Evolutionary conservation across 2,329 filamentous ascomycete species (phyloP), one percentile per base, ranked within the genome.

Genomic region (Fusarium agapanthi): DNA sequence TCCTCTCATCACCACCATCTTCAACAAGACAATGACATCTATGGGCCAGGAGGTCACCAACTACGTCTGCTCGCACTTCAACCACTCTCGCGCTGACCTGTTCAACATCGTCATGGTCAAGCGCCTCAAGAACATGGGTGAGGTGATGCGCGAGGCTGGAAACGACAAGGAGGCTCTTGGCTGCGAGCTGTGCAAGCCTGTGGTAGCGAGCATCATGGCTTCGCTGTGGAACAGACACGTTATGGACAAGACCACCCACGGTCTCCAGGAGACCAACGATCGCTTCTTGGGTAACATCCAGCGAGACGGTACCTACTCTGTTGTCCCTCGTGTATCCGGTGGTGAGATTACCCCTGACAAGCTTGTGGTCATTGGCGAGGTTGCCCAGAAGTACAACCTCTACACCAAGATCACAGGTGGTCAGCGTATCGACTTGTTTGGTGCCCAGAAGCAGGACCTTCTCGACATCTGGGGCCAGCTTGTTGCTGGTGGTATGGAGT

Each of bases 401-500:
- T 97, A 97, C 83, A 94, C 91, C 78, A 97, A 97, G 83, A 97
- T 97, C 79, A 97, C 95, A 0, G 95, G 95, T 61, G 95, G 93
- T 3, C 95, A 97, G 82, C 90, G 95, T 62, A 97, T 97, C 78
- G 95, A 97, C 81, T 89, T 97, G 91, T 97, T 97, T 78, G 95
- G 95, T 44, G 95, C 95, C 0, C 91, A 91, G 82, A 97, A 97
- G 83, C 92, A 96, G 73, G 94, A 97, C 80, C 86, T 97, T 24
- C 86, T 93, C 6, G 87, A 88, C 20, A 97, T 97, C 76, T 97
- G 95, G 95, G 88, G 88, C 47, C 89, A 90, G 74, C 86, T 97
- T 7, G 89, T 97, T 14, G 91, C 93, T 62, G 95, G 92, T 3
- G 95, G 95, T 26, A 92, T 97, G 91, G 95, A 97, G 81, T 94